phyloP scores from a whole-genome alignment of 2,329 filamentous ascomycete genomes.

The Leptographium wingfieldii region DNA sequence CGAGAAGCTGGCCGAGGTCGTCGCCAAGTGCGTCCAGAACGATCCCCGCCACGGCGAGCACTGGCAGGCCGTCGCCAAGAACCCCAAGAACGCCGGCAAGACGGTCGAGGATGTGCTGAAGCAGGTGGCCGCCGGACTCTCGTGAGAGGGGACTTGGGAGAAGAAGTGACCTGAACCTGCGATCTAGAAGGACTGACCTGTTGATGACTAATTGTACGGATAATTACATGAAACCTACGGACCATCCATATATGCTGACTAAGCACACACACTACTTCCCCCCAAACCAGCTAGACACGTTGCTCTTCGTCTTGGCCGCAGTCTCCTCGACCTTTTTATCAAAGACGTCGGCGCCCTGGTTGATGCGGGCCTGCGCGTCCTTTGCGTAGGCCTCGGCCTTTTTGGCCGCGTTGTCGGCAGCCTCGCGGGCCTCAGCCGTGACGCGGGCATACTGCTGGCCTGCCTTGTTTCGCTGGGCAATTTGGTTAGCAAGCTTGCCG shows the following conservation, averaged over 20 bases:
- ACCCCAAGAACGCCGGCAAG: constrained; percentile 67
- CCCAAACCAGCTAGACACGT: constrained; percentile 77
- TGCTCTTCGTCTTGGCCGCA: constrained; percentile 70
- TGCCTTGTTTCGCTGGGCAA: constrained; percentile 43
- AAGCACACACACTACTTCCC: constrained; percentile 28
- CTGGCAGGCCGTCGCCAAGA: constrained; percentile 79
- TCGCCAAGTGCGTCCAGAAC: constrained; percentile 66
- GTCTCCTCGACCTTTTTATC: constrained; percentile 72
- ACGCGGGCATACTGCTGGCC: constrained; percentile 35
- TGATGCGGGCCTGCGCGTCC: constrained; percentile 48
- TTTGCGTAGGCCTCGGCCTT: constrained; percentile 47
- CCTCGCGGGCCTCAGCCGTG: constrained; percentile 45
- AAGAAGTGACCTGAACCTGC: too few species aligned
- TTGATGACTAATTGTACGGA: background rate
- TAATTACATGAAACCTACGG: too few species aligned
- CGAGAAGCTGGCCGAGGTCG: constrained; percentile 78
- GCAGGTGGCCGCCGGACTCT: constrained; percentile 49
- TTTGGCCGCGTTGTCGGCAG: constrained; percentile 48
- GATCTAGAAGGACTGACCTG: too few species aligned
- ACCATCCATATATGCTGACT: background rate
- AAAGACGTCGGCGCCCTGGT: constrained; percentile 68
- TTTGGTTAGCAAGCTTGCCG: background rate
- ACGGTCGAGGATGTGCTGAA: constrained; percentile 70
- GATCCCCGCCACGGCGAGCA: constrained; percentile 88
- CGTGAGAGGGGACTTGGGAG: background rate